Evolutionary conservation across 177 flowering plant genomes (phyloP), one percentile per base, ranked within the genome.

Genomic region (Vitis hybrid): DNA sequence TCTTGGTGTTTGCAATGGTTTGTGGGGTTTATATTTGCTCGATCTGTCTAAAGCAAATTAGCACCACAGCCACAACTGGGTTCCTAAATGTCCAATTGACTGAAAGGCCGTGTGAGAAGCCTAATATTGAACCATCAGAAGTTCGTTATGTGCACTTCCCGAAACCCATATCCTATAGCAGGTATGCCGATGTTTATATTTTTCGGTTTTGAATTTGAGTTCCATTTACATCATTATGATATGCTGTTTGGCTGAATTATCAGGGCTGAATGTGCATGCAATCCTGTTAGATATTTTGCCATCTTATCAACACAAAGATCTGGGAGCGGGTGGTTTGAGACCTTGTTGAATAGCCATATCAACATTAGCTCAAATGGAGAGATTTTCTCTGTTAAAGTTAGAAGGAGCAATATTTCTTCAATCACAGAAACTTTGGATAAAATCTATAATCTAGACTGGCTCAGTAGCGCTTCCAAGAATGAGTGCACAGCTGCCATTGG

Each of bases 251-350:
- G 14, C 11, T 76, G 72, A 51, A 49, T 74, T 5, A 18, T 64
- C 74, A 92, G 97, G 89, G 91, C 67, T 45, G 94, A 91, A 70
- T 92, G 97, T 78, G 74, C 70, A 1, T 89, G 94, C 82, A 78
- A 84, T 75, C 96, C 97, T 23, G 97, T 92, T 4, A 81, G 94
- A 17, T 84, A 74, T 70, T 92, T 92, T 71, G 91, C 88, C 21
- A 88, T 91, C 62, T 74, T 92, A 72, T 93, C 98, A 3, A 88
- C 85, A 78, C 98, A 93, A 80, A 87, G 98, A 66, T 93, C 98
- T 3, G 97, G 97, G 59, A 92, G 97, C 77, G 97, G 97, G 62
- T 92, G 96, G 97, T 92, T 92, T 80, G 97, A 92, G 85, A 92
- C 97, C 3, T 74, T 92, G 58, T 72, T 92, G 51, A 92, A 92